phyloP scores from a whole-genome alignment of 2,329 filamentous ascomycete genomes.

The Cryphonectria carpinicola region DNA sequence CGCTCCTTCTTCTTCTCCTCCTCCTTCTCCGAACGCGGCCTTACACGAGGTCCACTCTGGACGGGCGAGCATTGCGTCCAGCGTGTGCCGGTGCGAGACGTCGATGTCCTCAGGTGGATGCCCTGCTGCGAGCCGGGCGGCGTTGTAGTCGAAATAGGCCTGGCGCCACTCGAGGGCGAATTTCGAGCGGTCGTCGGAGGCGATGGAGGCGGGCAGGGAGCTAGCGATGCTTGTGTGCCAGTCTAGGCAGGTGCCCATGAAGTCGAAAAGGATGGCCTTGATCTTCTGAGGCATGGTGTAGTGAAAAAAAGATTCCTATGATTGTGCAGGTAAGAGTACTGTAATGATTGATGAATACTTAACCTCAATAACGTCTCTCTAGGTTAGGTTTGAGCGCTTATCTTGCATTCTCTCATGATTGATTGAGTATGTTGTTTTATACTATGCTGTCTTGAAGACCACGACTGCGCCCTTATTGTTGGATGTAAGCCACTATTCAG shows the following conservation, averaged over 20 bases:
- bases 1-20: background rate
- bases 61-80: slow-evolving; percentile 42
- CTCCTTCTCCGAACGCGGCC: slow-evolving; percentile 17
- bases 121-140: slow-evolving; percentile 40
- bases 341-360: background rate
- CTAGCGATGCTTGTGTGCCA: slow-evolving; percentile 51
- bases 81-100: slow-evolving; percentile 47
- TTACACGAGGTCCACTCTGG: slow-evolving; percentile 29
- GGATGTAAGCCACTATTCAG: too few relatives aligned
- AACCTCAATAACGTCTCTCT: background rate
- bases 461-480: background rate
- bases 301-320: background rate
- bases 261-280: slow-evolving; percentile 58
- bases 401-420: background rate
- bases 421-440: background rate
- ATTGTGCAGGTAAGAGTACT: background rate
- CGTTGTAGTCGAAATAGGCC: slow-evolving; percentile 52
- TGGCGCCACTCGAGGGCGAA: slow-evolving; percentile 56
- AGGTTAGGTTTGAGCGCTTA: background rate
- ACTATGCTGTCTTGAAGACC: background rate
- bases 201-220: slow-evolving; percentile 41
- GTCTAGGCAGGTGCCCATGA: slow-evolving; percentile 62
- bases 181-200: slow-evolving; percentile 39
- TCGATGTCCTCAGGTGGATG: slow-evolving; percentile 55
- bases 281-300: slow-evolving; percentile 28